A percentile compares a stretch with the other conserved stretches of the same genome.
Conservation (phyloP, 495 filamentous ascomycete genomes). For the Oidiodendron maius region DNA sequence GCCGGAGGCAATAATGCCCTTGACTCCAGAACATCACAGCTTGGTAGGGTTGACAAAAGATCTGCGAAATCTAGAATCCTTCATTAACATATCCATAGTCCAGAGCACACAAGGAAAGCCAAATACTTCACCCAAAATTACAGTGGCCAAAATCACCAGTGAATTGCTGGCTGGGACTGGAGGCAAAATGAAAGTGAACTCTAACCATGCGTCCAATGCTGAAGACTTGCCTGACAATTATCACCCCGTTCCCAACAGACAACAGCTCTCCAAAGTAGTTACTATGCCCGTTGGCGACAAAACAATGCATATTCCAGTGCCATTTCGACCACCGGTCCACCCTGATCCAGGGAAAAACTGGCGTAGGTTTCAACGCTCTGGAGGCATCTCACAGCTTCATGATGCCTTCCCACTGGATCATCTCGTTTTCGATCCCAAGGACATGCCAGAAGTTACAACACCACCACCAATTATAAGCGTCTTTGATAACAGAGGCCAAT, state of each 20-base stretch:
- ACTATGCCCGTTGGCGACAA: not conserved
- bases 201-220: no score
- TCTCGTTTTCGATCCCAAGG: not conserved
- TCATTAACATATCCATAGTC: no score
- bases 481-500: not conserved
- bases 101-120: no score
- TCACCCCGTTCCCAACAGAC: not conserved
- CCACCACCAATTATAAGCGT: not conserved
- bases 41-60: no score
- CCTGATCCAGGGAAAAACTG: not conserved
- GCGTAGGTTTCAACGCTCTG: conserved; percentile 1
- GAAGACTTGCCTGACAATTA: no score
- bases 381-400: not conserved
- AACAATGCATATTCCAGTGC: not conserved
- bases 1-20: no score
- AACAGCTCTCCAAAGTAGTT: not conserved
- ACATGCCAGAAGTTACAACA: not conserved
- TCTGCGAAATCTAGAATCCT: no score
- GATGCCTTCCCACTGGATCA: conserved; percentile 1
- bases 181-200: no score
- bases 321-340: not conserved
- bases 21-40: no score
- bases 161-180: no score
- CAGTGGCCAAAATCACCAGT: no score
- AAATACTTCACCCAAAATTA: no score